phyloP scores from a whole-genome alignment of 2,329 filamentous ascomycete genomes.

The Diplodia scrobiculata region DNA sequence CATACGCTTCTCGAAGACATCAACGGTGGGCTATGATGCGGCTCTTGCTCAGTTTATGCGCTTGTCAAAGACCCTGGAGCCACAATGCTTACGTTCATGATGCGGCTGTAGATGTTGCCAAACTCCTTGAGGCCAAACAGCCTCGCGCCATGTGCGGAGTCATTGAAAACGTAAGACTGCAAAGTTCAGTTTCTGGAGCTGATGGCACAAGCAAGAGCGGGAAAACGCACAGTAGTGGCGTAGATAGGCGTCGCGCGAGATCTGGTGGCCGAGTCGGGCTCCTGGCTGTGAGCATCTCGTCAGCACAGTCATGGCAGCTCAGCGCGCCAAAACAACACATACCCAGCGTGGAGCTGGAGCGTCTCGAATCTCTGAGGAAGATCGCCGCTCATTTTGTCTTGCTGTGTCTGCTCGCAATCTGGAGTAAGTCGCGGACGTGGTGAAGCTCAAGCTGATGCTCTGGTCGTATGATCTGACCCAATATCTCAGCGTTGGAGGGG shows the following conservation, averaged over 20 bases:
- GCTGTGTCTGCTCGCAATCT: neutral
- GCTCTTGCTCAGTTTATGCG: slow-evolving; percentile 7
- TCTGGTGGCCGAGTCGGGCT: slow-evolving; percentile 78
- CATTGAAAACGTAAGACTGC: slow-evolving; percentile 88
- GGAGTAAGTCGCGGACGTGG: neutral
- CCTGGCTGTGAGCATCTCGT: slow-evolving; percentile 59
- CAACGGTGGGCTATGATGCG: slow-evolving; percentile 73
- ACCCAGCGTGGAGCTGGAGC: slow-evolving; percentile 55
- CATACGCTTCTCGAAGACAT: slow-evolving; percentile 94
- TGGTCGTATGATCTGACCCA: neutral
- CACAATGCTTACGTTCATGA: slow-evolving; percentile 73
- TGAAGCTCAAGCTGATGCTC: neutral
- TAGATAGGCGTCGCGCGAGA: slow-evolving; percentile 94
- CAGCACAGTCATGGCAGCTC: neutral
- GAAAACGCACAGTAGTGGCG: slow-evolving; percentile 68
- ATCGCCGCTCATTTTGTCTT: slow-evolving; percentile 21
- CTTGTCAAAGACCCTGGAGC: neutral
- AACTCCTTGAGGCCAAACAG: slow-evolving; percentile 96
- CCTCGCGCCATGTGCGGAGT: slow-evolving; percentile 90
- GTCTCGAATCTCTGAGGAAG: slow-evolving; percentile 48
- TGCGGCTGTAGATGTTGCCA: slow-evolving; percentile 96
- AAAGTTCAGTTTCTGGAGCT: neutral
- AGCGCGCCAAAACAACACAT: slow-evolving; percentile 31
- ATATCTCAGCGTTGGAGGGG: neutral
- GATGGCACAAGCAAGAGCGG: neutral